Conservation (phyloP, 169 alveolate species). For the Fabrea salina region DNA sequence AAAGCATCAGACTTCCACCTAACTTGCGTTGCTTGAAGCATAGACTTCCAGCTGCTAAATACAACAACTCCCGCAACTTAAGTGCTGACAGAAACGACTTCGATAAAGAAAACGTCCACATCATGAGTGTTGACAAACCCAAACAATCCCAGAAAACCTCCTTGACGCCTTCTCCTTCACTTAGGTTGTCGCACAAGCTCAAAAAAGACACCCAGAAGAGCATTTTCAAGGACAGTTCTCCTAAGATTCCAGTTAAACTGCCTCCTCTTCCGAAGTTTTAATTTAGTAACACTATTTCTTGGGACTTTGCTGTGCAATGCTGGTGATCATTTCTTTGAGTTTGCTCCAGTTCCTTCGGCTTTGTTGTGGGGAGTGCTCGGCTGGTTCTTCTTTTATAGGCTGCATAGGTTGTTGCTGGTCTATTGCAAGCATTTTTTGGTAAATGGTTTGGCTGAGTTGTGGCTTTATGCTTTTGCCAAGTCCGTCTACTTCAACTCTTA, state of each 20-base stretch:
- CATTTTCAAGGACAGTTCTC: too few species aligned
- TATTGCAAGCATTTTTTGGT: neutral
- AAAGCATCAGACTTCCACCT: neutral
- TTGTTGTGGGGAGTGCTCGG: constrained; percentile 15
- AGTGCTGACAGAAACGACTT: neutral
- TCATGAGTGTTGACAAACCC: too few species aligned
- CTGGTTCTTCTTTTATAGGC: neutral
- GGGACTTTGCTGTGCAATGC: constrained; percentile 14
- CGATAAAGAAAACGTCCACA: neutral
- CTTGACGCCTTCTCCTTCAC: too few species aligned
- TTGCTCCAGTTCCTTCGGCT: neutral
- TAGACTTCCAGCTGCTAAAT: neutral
- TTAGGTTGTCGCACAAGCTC: too few species aligned
- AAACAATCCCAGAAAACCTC: too few species aligned
- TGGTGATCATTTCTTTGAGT: neutral
- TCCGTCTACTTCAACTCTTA: constrained; percentile 63
- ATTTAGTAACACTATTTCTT: too few species aligned
- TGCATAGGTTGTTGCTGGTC: neutral
- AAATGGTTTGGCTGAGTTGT: neutral
- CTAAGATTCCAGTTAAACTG: too few species aligned
- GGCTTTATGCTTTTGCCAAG: constrained; percentile 42
- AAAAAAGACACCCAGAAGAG: too few species aligned
- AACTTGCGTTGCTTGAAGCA: neutral
- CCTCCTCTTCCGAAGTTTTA: too few species aligned
- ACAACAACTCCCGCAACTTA: neutral